Conservation (phyloP, 108 stramenopile species). For the Aurantiochytrium sp. region DNA sequence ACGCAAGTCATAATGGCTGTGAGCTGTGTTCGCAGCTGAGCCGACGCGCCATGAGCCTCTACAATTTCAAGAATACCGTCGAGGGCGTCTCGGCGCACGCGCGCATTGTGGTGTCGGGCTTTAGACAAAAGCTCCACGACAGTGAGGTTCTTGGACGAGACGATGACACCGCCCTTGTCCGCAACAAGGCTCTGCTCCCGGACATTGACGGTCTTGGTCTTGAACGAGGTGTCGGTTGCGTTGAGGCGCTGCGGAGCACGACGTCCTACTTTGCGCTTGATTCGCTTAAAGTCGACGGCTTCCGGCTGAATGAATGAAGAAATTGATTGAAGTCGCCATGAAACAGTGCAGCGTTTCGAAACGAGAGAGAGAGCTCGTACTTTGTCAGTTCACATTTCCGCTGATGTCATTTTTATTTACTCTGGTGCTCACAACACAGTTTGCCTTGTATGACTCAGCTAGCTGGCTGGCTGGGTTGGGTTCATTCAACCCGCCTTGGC, state of each 20-base stretch:
- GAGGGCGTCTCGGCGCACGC: background rate
- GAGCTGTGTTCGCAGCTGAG: background rate
- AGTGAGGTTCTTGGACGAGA: background rate
- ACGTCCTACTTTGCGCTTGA: background rate
- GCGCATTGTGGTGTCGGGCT: background rate
- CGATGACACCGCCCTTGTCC: background rate
- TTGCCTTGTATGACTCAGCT: no score
- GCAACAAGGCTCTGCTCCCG: constrained; percentile 7
- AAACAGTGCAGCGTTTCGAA: no score
- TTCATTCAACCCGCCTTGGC: no score
- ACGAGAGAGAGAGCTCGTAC: no score
- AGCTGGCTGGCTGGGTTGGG: no score
- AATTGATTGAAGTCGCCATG: no score
- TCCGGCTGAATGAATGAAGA: background rate
- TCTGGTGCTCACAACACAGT: no score
- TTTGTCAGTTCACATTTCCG: no score
- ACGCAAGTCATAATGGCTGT: background rate
- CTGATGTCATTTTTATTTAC: no score
- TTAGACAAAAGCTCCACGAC: background rate
- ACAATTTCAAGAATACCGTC: background rate
- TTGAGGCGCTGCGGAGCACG: background rate
- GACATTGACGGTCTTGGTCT: background rate
- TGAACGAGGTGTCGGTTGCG: constrained; percentile 3
- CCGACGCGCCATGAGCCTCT: background rate
- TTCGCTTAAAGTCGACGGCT: background rate